Evolutionary conservation across 805 yeast genomes (phyloP).

Genomic region (Zygoascus biomembranicola): DNA sequence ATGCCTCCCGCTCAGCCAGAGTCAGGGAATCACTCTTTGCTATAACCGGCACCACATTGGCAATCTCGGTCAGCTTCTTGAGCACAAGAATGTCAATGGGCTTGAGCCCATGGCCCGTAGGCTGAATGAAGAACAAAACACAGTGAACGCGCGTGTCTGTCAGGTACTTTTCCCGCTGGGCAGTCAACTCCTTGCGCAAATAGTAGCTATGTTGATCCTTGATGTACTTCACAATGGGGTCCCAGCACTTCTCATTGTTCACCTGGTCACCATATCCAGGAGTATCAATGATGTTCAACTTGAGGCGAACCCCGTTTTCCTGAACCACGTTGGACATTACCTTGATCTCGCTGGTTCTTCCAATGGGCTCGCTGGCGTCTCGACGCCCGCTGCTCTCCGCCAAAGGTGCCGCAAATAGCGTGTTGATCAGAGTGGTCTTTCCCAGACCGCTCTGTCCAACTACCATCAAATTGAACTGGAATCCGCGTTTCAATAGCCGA

Average conservation of each 20-base stretch:
- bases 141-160: slow-evolving; percentile 91
- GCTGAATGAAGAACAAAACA: slow-evolving; percentile 82
- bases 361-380: slow-evolving; percentile 59
- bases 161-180: slow-evolving; percentile 77
- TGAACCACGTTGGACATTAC: slow-evolving; percentile 40
- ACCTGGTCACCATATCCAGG: slow-evolving; percentile 98
- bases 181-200: slow-evolving; percentile 88
- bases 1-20: slow-evolving; percentile 67
- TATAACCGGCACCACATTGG: slow-evolving; percentile 91
- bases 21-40: slow-evolving; percentile 92
- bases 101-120: slow-evolving; percentile 78
- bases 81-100: slow-evolving; percentile 76
- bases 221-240: slow-evolving; percentile 86
- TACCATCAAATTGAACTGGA: slow-evolving; percentile 87
- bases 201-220: slow-evolving; percentile 91
- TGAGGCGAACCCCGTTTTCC: slow-evolving; percentile 83
- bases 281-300: slow-evolving; percentile 85
- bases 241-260: slow-evolving; percentile 94
- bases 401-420: slow-evolving; percentile 78
- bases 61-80: slow-evolving; percentile 76
- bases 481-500: slow-evolving; percentile 83
- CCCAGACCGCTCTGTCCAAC: slow-evolving; percentile 92
- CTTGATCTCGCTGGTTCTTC: slow-evolving; percentile 77
- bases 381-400: slow-evolving; percentile 68
- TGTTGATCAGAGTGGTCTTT: slow-evolving; percentile 84